Base-by-base conservation (phyloP, 2,329 filamentous ascomycete species). In the Polytolypa hystricis region DNA sequence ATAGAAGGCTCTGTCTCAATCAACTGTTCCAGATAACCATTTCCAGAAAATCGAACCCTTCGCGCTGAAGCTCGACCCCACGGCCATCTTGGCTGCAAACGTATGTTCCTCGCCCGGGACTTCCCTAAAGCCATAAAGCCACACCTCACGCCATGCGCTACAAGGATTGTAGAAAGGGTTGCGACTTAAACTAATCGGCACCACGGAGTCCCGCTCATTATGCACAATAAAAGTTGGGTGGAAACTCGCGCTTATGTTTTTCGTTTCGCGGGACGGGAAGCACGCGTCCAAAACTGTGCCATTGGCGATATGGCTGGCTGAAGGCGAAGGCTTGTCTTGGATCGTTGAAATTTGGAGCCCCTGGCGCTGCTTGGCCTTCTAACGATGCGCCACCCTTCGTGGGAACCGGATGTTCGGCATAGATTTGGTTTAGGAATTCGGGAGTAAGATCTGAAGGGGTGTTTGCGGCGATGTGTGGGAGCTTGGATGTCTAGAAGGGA, bases 31-130 rank as follows among this genome's bases (percentile, higher is more conserved):
- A n/a, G n/a, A 32, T 34, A 12, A 12, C 19, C 30, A 38, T 45
- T 42, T 64, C 59, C 29, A 65, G 39, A 38, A 64, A 65, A 32
- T 65, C 59, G 43, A 66, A 66, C 4, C 62, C 62, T 40, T 51
- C 32, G 17, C 55, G 47, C 47, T 65, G 61, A 23, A 61, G 39
- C 28, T 55, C 42, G 53, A 55, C 1, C 60, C 61, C 37, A 61
- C 58, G 40, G 54, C 40, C 62, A 66, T 66, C 40, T 50, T 57
- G 2, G 53, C 56, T 0, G 58, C 59, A 50, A 66, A 66, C 2
- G 61, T 65, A 42, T 66, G 63, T n/a, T 54, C 59, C 39, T 66
- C 63, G 4, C 49, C 59, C 0, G 56, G 57, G 5, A 65, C 54
- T 39, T 61, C 58, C 7, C 49, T 47, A 47, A 64, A 48, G 7